phyloP scores from a whole-genome alignment of 768 basidiomycete species.

The Chalciporus piperatus region DNA sequence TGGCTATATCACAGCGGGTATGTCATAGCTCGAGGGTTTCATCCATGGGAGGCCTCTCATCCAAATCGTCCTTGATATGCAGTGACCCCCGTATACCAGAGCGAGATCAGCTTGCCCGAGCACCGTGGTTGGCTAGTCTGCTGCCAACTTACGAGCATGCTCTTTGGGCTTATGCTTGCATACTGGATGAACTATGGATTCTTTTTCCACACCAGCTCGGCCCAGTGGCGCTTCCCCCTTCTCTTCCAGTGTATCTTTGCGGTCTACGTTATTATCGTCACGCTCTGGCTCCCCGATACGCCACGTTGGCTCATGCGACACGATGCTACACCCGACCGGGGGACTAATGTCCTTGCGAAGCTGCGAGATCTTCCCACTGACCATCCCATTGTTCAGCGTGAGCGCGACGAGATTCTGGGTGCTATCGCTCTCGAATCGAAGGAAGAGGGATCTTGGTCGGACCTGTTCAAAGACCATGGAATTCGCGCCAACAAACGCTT shows the following conservation, averaged over 20 bases:
- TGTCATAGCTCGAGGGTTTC: background rate
- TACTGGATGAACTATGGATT: slow-evolving; percentile 16
- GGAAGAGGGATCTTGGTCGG: slow-evolving; percentile 3
- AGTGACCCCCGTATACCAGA: slow-evolving; percentile 14
- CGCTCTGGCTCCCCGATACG: slow-evolving; percentile 6
- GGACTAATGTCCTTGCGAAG: slow-evolving; percentile 2
- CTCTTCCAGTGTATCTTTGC: slow-evolving; percentile 8
- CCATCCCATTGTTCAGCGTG: background rate
- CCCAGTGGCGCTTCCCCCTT: slow-evolving; percentile 12
- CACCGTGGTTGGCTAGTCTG: slow-evolving; percentile 14
- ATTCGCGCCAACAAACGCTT: slow-evolving; percentile 6
- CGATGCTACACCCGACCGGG: background rate
- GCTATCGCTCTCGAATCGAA: slow-evolving; percentile 6
- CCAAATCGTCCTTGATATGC: background rate
- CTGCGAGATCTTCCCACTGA: background rate
- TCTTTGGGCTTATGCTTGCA: slow-evolving; percentile 10
- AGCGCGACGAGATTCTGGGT: slow-evolving; percentile 2
- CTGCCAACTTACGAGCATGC: slow-evolving; percentile 14
- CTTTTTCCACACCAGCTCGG: slow-evolving; percentile 10
- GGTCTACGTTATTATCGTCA: slow-evolving; percentile 3
- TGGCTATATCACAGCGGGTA: slow-evolving; percentile 13
- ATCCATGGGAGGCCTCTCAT: background rate
- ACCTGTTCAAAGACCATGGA: slow-evolving; percentile 8
- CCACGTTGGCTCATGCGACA: slow-evolving; percentile 8
- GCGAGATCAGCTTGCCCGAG: slow-evolving; percentile 11